Evolutionary conservation across 2,329 filamentous ascomycete genomes (phyloP).

Genomic region (Colletotrichum zoysiae): DNA sequence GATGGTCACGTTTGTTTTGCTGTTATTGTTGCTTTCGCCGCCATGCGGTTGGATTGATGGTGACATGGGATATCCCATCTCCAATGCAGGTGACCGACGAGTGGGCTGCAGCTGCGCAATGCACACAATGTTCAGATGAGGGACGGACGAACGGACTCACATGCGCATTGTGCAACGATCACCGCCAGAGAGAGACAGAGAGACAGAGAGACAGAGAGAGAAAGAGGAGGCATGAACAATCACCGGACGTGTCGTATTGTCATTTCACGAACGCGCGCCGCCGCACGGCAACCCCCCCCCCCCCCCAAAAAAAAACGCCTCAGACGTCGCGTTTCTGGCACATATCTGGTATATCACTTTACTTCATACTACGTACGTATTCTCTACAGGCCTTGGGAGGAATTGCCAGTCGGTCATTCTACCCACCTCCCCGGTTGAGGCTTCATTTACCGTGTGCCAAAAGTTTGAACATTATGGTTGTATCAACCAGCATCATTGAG

Average conservation of each 20-base stretch:
- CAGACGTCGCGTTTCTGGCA: slow-evolving; percentile 10
- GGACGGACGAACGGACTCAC: neutral
- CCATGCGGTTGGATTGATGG: slow-evolving; percentile 22
- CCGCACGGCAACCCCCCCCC: slow-evolving; percentile 25
- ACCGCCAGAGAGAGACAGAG: neutral
- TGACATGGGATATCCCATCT: slow-evolving; percentile 1
- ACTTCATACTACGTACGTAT: neutral
- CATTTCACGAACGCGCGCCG: slow-evolving; percentile 30
- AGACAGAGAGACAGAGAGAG: neutral
- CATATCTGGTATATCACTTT: neutral
- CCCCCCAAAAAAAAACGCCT: slow-evolving; percentile 19
- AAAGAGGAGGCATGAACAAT: neutral
- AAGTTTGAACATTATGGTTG: slow-evolving; percentile 1
- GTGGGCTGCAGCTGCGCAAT: neutral
- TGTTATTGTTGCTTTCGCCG: slow-evolving; percentile 7
- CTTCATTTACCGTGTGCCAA: slow-evolving; percentile 37
- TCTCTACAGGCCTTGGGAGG: slow-evolving; percentile 17
- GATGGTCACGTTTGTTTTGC: neutral
- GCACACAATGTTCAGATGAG: slow-evolving; percentile 1
- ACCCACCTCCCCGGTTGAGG: slow-evolving; percentile 1
- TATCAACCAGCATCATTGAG: slow-evolving; percentile 2
- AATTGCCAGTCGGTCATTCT: slow-evolving; percentile 23
- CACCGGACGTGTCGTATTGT: slow-evolving; percentile 27
- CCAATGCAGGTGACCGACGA: slow-evolving; percentile 2
- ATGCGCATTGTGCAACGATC: slow-evolving; percentile 3